Base-by-base conservation (phyloP, 140 eudicot genomes). In the Oenanthe javanica region DNA sequence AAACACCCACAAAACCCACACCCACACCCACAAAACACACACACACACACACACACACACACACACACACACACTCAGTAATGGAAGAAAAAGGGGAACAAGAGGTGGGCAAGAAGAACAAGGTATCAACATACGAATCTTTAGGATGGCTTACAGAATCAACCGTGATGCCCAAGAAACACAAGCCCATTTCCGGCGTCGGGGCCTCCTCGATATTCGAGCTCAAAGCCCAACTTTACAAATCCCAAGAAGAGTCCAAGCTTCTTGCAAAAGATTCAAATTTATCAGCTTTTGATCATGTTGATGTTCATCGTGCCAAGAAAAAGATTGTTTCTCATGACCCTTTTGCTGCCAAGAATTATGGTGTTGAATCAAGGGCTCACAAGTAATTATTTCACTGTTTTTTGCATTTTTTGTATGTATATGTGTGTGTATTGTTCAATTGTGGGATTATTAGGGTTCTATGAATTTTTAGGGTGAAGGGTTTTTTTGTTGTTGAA, bases 91-190 rank as follows among this genome's bases (percentile, higher is more conserved):
- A 42, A 55, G 25, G 43, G 43, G 86, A 80, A 27, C 79, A 77
- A 74, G 79, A 82, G 31, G 86, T 80, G 76, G 91, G 79, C 13
- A 71, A 76, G 87, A 88, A 80, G 79, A 88, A 83, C 85, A 90
- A 85, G 89, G 74, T 88, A 69, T 87, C 83, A 64, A 87, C 79
- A 84, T 92, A 86, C 61, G 98, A 94, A 76, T 94, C 97, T 12
- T 63, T 94, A 71, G 98, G 98, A 94, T 94, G 98, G 98, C 79
- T 94, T 36, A 94, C 98, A 70, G 98, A 94, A 85, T 94, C 98
- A 19, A 80, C 98, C 6, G 91, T 94, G 72, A 92, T 94, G 98
- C 98, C 98, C 50, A 93, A 89, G 64, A 94, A 92, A 80, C 94
- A 86, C 87, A 93, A 93, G 6, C 89, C 97, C 61, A 94, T 94